A percentile compares a stretch with the other conserved stretches of the same genome.
phyloP scores from a whole-genome alignment of 805 yeast genomes.

The Ogataea nitratoaversa region DNA sequence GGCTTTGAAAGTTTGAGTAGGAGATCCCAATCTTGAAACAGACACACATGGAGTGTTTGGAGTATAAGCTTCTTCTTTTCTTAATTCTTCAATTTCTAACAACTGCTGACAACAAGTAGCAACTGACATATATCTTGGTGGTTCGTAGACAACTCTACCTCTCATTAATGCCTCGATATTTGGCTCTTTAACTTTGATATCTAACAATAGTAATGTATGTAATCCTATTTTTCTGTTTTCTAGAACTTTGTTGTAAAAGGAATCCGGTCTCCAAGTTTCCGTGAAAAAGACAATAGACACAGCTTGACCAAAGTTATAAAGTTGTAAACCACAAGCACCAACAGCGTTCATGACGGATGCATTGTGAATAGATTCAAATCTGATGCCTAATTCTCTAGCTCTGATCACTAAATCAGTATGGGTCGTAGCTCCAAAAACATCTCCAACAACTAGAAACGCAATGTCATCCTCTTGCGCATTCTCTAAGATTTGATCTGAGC shows the following conservation, averaged over 20 bases:
- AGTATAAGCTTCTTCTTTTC: constrained; percentile 76
- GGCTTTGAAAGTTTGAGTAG: constrained; percentile 75
- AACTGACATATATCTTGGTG: constrained; percentile 94
- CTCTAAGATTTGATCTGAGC: constrained; percentile 75
- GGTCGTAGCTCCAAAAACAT: constrained; percentile 97
- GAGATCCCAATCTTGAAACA: constrained; percentile 86
- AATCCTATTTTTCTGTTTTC: constrained; percentile 89
- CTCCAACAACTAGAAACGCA: constrained; percentile 96
- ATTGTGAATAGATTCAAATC: constrained; percentile 82
- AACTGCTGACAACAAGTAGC: constrained; percentile 85
- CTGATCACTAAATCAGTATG: constrained; percentile 91
- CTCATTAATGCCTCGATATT: constrained; percentile 90
- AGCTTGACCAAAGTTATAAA: constrained; percentile 94
- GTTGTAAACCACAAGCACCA: constrained; percentile 95
- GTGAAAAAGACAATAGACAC: constrained; percentile 96
- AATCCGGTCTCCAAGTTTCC: constrained; percentile 93
- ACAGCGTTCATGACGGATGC: constrained; percentile 98
- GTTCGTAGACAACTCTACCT: constrained; percentile 88
- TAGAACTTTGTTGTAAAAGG: constrained; percentile 82
- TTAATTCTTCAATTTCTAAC: constrained; percentile 77
- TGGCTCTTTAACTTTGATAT: constrained; percentile 95
- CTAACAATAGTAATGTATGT: constrained; percentile 83
- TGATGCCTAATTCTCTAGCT: constrained; percentile 79
- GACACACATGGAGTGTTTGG: constrained; percentile 91
- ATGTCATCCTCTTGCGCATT: constrained; percentile 78